Conservation (phyloP, 2,329 filamentous ascomycete genomes). For the Fusarium nelsonii region DNA sequence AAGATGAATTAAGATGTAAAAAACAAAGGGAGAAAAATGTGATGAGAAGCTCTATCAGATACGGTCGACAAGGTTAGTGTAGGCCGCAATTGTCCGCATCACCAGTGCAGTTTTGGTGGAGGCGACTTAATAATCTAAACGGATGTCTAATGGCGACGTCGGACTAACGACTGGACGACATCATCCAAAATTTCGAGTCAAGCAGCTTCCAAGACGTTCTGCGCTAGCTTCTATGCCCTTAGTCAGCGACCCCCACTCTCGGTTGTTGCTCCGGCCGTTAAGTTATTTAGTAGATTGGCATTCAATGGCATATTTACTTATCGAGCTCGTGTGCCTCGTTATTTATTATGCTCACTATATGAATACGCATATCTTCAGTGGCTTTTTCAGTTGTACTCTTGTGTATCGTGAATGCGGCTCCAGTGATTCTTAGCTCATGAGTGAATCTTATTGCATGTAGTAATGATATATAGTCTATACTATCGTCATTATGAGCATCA, state of each 20-base stretch:
- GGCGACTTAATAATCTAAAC: conserved; percentile 49
- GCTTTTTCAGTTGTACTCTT: neutral
- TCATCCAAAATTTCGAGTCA: conserved; percentile 49
- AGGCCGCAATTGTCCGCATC: conserved; percentile 51
- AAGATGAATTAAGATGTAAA: conserved; percentile 17
- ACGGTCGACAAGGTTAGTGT: conserved; percentile 26
- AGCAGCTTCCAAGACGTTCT: conserved; percentile 42
- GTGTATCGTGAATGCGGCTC: no score
- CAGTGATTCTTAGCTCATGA: neutral
- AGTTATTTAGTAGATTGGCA: conserved; percentile 37
- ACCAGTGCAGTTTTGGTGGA: conserved; percentile 47
- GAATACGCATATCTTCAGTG: neutral
- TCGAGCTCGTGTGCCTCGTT: conserved; percentile 28
- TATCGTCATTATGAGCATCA: neutral
- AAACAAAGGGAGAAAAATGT: conserved; percentile 9
- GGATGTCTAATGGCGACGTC: conserved; percentile 45
- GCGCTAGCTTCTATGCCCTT: conserved; percentile 12
- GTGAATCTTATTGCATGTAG: neutral
- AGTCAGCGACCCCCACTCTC: conserved; percentile 36
- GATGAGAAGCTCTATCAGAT: conserved; percentile 23
- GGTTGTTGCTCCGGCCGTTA: conserved; percentile 12
- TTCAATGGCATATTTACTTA: conserved; percentile 32
- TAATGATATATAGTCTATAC: neutral
- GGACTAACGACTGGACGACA: conserved; percentile 45
- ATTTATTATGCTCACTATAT: neutral